Base-by-base conservation (phyloP, 192 early-diverging fungal species). In the Pilaira anomala region DNA sequence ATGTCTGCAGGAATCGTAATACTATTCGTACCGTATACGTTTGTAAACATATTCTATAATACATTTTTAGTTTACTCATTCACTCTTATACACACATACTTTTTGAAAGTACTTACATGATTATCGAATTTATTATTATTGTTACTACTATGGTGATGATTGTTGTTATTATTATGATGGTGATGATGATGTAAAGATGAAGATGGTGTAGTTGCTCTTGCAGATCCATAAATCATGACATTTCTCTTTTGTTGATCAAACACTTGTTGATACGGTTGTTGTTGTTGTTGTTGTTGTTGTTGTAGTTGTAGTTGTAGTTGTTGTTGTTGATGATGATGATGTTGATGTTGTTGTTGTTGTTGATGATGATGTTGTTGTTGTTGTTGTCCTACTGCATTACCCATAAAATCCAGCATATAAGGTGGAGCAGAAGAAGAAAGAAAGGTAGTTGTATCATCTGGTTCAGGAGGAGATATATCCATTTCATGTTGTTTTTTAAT, bases 361-460 rank as follows among this genome's bases (percentile, higher is more conserved):
- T 50, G 48, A 1, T 11, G 6, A 0, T 50, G 21, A 1, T 50
- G 19, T 1, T 50, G 49, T 7, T 50, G 45, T 0, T 18, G 45
- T 0, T 46, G 45, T 0, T 46, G 45, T n/a, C 30, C 30, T 33
- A 12, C 42, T 42, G 58, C 44, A 60, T 46, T 44, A 25, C 22
- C 19, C 18, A 58, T 58, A 42, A 36, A 58, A 24, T 58, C 56
- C 56, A 58, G 26, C 19, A 21, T 26, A 63, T 75, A 75, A 11
- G 68, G 73, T 36, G 73, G 73, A 39, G 73, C 73, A 2, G 74
- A 76, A n/a, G 74, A 70, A 25, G 74, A 76, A 22, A 71, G 39
- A 14, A 64, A 8, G 13, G 65, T 49, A 13, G 68, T 67, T 3
- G 69, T 71, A 42, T 76, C 69, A 22, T 60, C 66, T 36, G 74